These are phyloP conservation scores for Penicillium concentricum DNA, from an alignment of 2,329 filamentous ascomycete species.

Conservation along the genomic window DNA sequence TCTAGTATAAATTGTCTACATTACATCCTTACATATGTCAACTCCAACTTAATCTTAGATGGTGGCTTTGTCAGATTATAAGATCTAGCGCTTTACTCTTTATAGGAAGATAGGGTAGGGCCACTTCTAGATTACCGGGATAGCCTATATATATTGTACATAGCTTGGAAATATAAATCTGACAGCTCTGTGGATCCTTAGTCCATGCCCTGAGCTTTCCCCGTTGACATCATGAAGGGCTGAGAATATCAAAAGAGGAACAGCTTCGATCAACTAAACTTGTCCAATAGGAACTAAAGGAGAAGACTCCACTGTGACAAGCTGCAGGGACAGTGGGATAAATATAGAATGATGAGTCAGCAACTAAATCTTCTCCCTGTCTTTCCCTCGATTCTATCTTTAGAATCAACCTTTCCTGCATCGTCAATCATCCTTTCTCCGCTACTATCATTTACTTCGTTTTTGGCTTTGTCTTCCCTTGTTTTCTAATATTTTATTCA, in stretches of 20 bases:
- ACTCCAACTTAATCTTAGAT: background rate
- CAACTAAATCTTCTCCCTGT: slow-evolving; percentile 3
- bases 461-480: background rate
- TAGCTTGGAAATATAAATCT: background rate
- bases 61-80: background rate
- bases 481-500: too few relatives aligned
- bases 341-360: slow-evolving; percentile 10
- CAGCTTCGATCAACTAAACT: background rate
- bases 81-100: background rate
- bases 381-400: slow-evolving; percentile 26
- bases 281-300: background rate
- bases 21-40: background rate
- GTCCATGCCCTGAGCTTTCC: background rate
- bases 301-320: slow-evolving; percentile 5
- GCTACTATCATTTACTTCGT: slow-evolving; percentile 12
- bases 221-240: slow-evolving; percentile 3
- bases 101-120: background rate
- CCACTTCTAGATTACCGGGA: background rate
- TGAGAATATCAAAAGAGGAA: background rate
- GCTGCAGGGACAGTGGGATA: background rate
- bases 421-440: slow-evolving; percentile 16
- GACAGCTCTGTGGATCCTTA: background rate
- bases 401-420: slow-evolving; percentile 31
- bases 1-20: too few relatives aligned
- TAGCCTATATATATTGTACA: background rate